phyloP scores from a whole-genome alignment of 2,329 filamentous ascomycete species.

The Calonectria pauciramosa region DNA sequence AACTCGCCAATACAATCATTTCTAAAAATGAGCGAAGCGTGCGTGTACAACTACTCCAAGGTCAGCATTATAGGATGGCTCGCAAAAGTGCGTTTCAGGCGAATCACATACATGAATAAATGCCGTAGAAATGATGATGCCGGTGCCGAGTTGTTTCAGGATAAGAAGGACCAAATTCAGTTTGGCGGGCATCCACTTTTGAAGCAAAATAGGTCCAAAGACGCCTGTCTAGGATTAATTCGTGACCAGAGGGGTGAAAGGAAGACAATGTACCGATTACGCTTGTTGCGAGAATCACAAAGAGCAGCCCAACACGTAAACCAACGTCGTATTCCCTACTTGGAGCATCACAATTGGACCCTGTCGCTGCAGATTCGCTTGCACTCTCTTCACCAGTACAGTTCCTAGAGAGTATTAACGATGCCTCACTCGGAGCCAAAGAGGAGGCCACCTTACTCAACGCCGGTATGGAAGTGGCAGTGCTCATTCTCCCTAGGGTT shows the following conservation, averaged over 20 bases:
- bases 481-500: slow-evolving; percentile 51
- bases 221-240: slow-evolving; percentile 53
- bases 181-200: slow-evolving; percentile 67
- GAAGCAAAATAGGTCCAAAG: slow-evolving; percentile 75
- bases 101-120: slow-evolving; percentile 72
- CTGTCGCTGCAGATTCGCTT: slow-evolving; percentile 48
- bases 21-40: slow-evolving; percentile 79
- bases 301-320: slow-evolving; percentile 78
- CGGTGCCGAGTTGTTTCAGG: slow-evolving; percentile 81
- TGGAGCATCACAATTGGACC: slow-evolving; percentile 60
- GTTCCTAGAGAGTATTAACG: slow-evolving; percentile 57
- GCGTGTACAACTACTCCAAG: slow-evolving; percentile 74
- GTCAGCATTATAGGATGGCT: neutral
- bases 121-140: slow-evolving; percentile 79
- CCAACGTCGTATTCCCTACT: slow-evolving; percentile 74
- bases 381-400: slow-evolving; percentile 65
- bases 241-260: slow-evolving; percentile 40
- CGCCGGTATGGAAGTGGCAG: slow-evolving; percentile 82
- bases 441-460: slow-evolving; percentile 69
- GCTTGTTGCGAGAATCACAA: slow-evolving; percentile 79
- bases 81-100: neutral
- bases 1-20: slow-evolving; percentile 78
- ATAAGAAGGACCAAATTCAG: slow-evolving; percentile 68
- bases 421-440: neutral
- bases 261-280: slow-evolving; percentile 63